Conservation (phyloP, 2,329 filamentous ascomycete species). For the Aspergillus bombycis region DNA sequence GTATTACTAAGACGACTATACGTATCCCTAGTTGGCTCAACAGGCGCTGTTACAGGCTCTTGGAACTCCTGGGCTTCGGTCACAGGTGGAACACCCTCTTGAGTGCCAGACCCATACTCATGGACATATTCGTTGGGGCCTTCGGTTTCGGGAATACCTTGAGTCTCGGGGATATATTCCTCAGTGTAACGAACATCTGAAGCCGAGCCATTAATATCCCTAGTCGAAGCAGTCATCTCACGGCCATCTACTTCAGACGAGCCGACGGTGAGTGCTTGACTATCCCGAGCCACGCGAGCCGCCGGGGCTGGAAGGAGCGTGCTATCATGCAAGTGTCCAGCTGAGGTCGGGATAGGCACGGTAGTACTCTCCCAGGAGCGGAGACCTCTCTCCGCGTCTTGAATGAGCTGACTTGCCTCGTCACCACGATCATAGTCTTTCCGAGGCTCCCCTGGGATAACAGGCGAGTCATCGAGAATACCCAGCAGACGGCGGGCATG, state of each 20-base stretch:
- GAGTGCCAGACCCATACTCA: not conserved
- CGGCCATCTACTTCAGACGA: conserved; percentile 1
- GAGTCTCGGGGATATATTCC: not conserved
- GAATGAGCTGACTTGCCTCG: conserved; percentile 80
- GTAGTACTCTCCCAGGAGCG: conserved; percentile 68
- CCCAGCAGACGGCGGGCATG: conserved; percentile 84
- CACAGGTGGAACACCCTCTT: not conserved
- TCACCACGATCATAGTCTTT: conserved; percentile 67
- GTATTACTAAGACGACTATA: not conserved
- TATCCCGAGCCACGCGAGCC: conserved; percentile 13
- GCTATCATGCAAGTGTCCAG: conserved; percentile 50
- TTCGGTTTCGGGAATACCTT: not conserved
- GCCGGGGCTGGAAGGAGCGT: conserved; percentile 38
- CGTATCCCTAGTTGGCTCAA: not conserved
- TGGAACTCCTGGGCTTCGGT: not conserved
- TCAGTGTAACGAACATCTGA: conserved; percentile 3
- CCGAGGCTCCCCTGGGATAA: conserved; percentile 81
- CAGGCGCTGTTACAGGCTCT: not conserved
- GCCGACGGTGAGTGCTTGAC: not conserved
- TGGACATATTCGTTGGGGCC: not conserved
- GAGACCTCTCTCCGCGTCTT: conserved; percentile 89
- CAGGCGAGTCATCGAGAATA: conserved; percentile 84
- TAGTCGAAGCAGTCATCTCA: not conserved
- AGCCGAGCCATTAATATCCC: conserved; percentile 10
- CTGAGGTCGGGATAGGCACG: conserved; percentile 57